Conservation (phyloP, 1,139 yeast species). For the Hyphopichia pseudoburtonii region DNA sequence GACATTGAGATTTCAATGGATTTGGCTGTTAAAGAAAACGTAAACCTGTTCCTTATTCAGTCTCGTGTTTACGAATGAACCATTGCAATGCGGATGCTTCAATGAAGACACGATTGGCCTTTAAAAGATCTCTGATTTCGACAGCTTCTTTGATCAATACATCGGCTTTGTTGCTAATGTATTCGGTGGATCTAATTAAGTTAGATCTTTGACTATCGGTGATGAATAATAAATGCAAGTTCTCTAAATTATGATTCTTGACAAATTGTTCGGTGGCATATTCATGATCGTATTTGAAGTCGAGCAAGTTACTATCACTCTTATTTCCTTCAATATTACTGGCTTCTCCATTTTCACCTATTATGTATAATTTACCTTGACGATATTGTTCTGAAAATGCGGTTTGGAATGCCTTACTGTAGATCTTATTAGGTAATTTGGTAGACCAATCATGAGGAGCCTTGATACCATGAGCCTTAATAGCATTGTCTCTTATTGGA, state of each 20-base stretch:
- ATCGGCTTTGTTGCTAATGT: slow-evolving; percentile 52
- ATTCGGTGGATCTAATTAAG: slow-evolving; percentile 51
- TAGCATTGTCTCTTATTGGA: slow-evolving; percentile 88
- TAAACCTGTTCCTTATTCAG: slow-evolving; percentile 4
- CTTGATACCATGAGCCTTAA: slow-evolving; percentile 82
- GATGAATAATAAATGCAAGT: slow-evolving; percentile 66
- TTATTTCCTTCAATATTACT: slow-evolving; percentile 7
- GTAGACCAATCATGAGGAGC: slow-evolving; percentile 93
- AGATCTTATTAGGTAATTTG: slow-evolving; percentile 72
- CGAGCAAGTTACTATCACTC: slow-evolving; percentile 31
- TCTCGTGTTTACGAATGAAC: slow-evolving; percentile 37
- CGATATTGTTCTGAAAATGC: slow-evolving; percentile 83
- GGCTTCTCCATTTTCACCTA: slow-evolving; percentile 52
- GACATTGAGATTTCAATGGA: too few species aligned
- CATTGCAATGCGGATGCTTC: slow-evolving; percentile 75
- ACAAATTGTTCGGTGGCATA: slow-evolving; percentile 61
- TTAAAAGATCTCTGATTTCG: slow-evolving; percentile 80
- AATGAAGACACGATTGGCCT: slow-evolving; percentile 74
- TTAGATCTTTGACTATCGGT: slow-evolving; percentile 54
- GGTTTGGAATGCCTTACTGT: slow-evolving; percentile 70
- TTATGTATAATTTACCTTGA: slow-evolving; percentile 65
- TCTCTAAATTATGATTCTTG: slow-evolving; percentile 51
- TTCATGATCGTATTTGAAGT: slow-evolving; percentile 47
- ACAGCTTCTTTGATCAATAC: slow-evolving; percentile 75
- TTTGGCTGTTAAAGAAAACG: too few species aligned